These are phyloP conservation scores for Exophiala sideris DNA, from an alignment of 2,329 filamentous ascomycete genomes.

Conservation along the genomic window DNA sequence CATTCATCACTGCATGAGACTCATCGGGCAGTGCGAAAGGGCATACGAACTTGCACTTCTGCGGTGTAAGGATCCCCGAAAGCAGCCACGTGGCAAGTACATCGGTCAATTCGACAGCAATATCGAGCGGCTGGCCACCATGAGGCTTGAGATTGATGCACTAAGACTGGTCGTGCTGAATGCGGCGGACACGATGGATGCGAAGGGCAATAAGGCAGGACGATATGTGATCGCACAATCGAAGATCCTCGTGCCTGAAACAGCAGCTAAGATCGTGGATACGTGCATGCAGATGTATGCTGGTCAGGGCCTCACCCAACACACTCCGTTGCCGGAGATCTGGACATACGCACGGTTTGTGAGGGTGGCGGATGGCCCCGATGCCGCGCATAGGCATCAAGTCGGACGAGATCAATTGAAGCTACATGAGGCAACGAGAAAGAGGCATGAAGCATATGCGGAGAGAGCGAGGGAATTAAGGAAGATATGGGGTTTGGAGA, in stretches of 20 bases:
- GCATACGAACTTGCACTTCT: conserved; percentile 85
- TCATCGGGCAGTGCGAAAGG: conserved; percentile 75
- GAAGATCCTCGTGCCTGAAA: conserved; percentile 13
- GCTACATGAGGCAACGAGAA: background rate
- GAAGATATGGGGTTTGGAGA: too few species aligned
- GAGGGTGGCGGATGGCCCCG: conserved; percentile 76
- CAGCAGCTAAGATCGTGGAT: conserved; percentile 22
- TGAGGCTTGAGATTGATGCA: conserved; percentile 79
- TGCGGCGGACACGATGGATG: conserved; percentile 83
- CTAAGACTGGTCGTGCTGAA: conserved; percentile 80
- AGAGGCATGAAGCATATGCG: background rate
- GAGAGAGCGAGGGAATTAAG: background rate
- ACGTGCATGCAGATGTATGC: conserved; percentile 48
- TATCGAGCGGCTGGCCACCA: conserved; percentile 80
- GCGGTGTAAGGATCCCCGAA: conserved; percentile 75
- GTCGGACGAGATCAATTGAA: conserved; percentile 34
- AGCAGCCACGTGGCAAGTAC: conserved; percentile 79
- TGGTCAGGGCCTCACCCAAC: conserved; percentile 76
- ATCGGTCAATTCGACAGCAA: conserved; percentile 80
- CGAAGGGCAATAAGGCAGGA: conserved; percentile 74
- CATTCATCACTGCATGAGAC: conserved; percentile 85
- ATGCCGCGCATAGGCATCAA: conserved; percentile 73
- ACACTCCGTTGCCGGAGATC: conserved; percentile 71
- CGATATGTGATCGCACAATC: conserved; percentile 65
- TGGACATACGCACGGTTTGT: conserved; percentile 73